phyloP scores from a whole-genome alignment of 148 eudicot genomes.

The Dianthus caryophyllus region DNA sequence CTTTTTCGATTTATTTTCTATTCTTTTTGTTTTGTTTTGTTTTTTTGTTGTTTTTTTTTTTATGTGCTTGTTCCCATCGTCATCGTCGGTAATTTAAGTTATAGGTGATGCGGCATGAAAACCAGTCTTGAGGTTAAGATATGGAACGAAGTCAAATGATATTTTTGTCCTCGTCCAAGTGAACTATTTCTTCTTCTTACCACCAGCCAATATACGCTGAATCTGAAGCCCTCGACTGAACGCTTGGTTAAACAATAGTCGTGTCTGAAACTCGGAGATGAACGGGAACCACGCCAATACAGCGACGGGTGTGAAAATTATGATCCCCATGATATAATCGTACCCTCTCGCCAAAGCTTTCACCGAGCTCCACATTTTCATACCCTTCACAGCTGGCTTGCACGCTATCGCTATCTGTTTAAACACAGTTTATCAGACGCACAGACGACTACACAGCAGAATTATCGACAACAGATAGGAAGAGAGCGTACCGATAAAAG shows the following conservation, averaged over 20 bases:
- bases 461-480: conserved; percentile 8
- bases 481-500: conserved; percentile 43
- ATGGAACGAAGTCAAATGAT: background rate
- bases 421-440: background rate
- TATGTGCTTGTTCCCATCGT: conserved; percentile 14
- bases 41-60: no score
- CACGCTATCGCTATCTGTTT: conserved; percentile 66
- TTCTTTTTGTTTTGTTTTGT: no score
- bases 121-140: background rate
- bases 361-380: conserved; percentile 72
- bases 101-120: conserved; percentile 1
- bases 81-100: background rate
- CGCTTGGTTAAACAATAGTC: conserved; percentile 79
- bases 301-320: conserved; percentile 58
- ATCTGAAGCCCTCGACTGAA: conserved; percentile 83
- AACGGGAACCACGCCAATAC: conserved; percentile 79
- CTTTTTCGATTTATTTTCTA: no score
- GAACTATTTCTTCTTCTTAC: conserved; percentile 56
- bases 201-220: conserved; percentile 76
- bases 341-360: conserved; percentile 75
- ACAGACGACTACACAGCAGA: no score
- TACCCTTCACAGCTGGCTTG: conserved; percentile 44
- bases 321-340: conserved; percentile 57
- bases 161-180: background rate
- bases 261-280: conserved; percentile 67